These are phyloP conservation scores for Dipteronia sinensis DNA, from an alignment of 345 rosid species.

Conservation along the genomic window DNA sequence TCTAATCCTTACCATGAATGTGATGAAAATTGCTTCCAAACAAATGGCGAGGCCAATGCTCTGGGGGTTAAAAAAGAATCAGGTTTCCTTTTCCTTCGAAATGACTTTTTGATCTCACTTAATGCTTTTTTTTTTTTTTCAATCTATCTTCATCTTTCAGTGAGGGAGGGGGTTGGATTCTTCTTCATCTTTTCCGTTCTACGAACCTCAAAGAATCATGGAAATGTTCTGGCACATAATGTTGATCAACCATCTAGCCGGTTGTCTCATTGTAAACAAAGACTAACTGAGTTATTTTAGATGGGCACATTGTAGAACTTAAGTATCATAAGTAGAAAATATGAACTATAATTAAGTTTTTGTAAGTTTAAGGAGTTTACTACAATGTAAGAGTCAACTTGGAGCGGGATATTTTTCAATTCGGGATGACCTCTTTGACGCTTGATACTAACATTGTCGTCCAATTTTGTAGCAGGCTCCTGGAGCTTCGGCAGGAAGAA, in stretches of 20 bases:
- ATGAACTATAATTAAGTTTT: too few relatives aligned
- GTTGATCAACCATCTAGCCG: not conserved
- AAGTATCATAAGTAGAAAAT: too few relatives aligned
- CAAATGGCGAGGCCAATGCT: constrained; percentile 28
- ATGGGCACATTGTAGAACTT: too few relatives aligned
- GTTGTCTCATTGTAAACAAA: not conserved
- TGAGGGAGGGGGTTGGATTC: not conserved
- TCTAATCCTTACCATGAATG: constrained; percentile 64
- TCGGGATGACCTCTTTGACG: not conserved
- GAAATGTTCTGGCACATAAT: not conserved
- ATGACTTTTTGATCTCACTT: constrained; percentile 2
- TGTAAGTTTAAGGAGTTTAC: not conserved
- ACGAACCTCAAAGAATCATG: not conserved
- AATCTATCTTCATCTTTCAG: not conserved
- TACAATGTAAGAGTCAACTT: not conserved
- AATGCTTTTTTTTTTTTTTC: not conserved
- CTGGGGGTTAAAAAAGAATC: constrained; percentile 39
- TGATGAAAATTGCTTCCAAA: constrained; percentile 45
- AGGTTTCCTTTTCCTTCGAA: constrained; percentile 37
- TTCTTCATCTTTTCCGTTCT: not conserved
- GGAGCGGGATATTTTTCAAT: not conserved
- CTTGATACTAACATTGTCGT: constrained; percentile 1
- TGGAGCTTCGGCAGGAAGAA: constrained; percentile 68
- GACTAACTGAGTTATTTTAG: not conserved
- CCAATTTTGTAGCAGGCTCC: constrained; percentile 43